A percentile compares a stretch with the other conserved stretches of the same genome.
These are phyloP conservation scores for Wickerhamiella vanderwaltii DNA, from an alignment of 805 yeast species.

Conservation along the genomic window DNA sequence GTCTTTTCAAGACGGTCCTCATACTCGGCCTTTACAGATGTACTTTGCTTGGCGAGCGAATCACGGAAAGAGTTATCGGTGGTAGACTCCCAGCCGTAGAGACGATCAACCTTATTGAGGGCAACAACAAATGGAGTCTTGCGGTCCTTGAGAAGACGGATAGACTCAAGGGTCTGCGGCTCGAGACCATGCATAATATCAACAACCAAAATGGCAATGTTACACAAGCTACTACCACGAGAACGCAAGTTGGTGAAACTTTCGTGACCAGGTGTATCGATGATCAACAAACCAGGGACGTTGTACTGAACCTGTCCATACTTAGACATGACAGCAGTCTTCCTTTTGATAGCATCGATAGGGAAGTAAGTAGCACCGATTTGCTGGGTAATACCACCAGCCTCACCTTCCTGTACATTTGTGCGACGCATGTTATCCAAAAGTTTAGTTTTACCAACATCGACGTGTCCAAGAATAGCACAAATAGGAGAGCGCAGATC, in stretches of 20 bases:
- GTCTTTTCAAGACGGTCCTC: constrained; percentile 75
- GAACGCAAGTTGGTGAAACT: constrained; percentile 94
- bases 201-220: constrained; percentile 95
- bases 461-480: constrained; percentile 98
- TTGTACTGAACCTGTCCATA: constrained; percentile 72
- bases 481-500: constrained; percentile 97
- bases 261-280: constrained; percentile 99
- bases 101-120: constrained; percentile 91
- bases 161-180: constrained; percentile 93
- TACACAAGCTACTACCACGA: constrained; percentile 98
- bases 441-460: constrained; percentile 97
- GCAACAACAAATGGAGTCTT: constrained; percentile 98
- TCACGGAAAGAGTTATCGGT: constrained; percentile 96
- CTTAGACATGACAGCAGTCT: constrained; percentile 81
- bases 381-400: constrained; percentile 99
- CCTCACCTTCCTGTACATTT: constrained; percentile 99
- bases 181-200: constrained; percentile 99
- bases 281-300: constrained; percentile 92
- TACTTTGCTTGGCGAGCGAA: constrained; percentile 68
- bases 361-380: constrained; percentile 99
- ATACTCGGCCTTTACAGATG: constrained; percentile 84
- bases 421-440: constrained; percentile 97
- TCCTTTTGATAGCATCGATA: constrained; percentile 78
- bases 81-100: constrained; percentile 82
- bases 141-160: constrained; percentile 81